Evolutionary conservation across 768 basidiomycete species (phyloP).

Genomic region (Tulasnella sp.): DNA sequence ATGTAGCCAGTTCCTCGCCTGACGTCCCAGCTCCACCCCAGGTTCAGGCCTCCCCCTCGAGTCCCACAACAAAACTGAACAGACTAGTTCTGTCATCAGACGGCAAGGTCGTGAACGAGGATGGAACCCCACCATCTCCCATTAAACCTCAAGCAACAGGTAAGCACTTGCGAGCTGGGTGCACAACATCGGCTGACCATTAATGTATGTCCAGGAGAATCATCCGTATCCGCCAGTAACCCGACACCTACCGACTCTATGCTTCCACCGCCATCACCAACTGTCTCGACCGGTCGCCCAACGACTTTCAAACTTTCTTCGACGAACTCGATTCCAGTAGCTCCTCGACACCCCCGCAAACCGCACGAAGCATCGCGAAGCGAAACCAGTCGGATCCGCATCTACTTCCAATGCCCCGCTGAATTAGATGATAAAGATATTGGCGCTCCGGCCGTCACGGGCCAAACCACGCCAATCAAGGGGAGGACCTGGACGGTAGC

Average conservation of each 20-base stretch:
- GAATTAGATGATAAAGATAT: slow-evolving; percentile 26
- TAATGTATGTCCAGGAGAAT: background rate
- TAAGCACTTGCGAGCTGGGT: background rate
- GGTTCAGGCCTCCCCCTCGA: slow-evolving; percentile 34
- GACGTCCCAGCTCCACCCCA: slow-evolving; percentile 41
- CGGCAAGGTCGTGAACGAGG: background rate
- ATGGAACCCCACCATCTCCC: background rate
- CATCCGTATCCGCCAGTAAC: background rate
- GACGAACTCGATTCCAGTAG: slow-evolving; percentile 25
- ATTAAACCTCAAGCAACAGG: background rate
- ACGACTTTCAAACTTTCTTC: slow-evolving; percentile 25
- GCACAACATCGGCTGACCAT: background rate
- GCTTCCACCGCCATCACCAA: slow-evolving; percentile 22
- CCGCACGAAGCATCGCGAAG: slow-evolving; percentile 26
- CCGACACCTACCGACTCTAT: background rate
- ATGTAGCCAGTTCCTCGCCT: slow-evolving; percentile 34
- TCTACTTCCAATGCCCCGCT: slow-evolving; percentile 88
- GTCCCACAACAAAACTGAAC: background rate
- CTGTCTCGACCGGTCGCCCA: slow-evolving; percentile 30
- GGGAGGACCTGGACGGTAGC: slow-evolving; percentile 5
- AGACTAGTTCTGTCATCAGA: background rate
- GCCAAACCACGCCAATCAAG: background rate
- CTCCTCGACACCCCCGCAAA: slow-evolving; percentile 26
- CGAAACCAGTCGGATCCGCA: slow-evolving; percentile 67
- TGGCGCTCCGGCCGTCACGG: background rate